Evolutionary conservation across 2,329 filamentous ascomycete species (phyloP), one percentile per base, ranked within the genome.

Genomic region (Claviceps digitariae): DNA sequence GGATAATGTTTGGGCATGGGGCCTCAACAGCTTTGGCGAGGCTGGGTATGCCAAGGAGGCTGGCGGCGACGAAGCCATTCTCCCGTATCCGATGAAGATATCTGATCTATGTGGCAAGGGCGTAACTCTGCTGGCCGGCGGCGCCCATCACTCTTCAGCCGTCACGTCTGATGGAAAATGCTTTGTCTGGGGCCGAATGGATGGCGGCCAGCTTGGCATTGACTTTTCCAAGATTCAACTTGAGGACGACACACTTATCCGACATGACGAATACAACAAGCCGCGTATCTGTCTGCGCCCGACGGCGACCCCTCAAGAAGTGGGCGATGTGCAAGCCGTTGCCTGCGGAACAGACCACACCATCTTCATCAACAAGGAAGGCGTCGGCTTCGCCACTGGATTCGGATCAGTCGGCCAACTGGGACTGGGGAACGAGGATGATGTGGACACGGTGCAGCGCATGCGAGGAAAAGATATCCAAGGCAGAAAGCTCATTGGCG

Each of bases 391-490:
- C 69, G 81, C 81, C 2, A 93, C 87, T 86, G 88, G 88, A 10
- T 91, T 93, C 72, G 86, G 81, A 4, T 81, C 79, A 55, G 87
- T 84, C 62, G 90, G 87, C 65, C 86, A 90, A 69, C 90, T 86
- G 6, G 88, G 87, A 7, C 83, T 83, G 57, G 86, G 86, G 41
- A 83, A 78, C 1, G 81, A 81, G n/a, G 87, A 93, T 50, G 89
- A 95, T 60, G 78, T 95, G 31, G 77, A 84, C 59, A 75, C 79
- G 25, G 88, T 90, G 0, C 93, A 86, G 0, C 63, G 84, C 49
- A 87, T 96, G 53, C 86, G 94, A 63, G 95, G 95, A 72, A 86
- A 83, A 13, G 90, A 89, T 44, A 79, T 93, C 29, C 78, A 82
- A 31, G 87, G 81, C 44, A 83, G 85, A 69, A 82, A 83, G 67